A percentile compares a stretch with the other conserved stretches of the same genome.
Conservation (phyloP, 2,329 filamentous ascomycete genomes). For the Phaeosphaeriaceae sp. region DNA sequence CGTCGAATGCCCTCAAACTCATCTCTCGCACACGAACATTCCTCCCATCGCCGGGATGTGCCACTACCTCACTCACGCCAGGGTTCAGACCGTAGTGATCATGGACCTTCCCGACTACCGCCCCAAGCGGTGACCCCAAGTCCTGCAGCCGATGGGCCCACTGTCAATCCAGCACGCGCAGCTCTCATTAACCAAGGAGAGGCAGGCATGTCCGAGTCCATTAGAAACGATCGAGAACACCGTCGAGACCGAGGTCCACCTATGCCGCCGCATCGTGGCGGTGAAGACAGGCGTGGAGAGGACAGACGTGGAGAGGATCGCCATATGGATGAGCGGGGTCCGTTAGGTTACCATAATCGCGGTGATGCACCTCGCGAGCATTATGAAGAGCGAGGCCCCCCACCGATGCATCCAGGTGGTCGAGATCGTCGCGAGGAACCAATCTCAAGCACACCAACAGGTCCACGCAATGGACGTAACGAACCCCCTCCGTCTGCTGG, state of each 20-base stretch:
- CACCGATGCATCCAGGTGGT: conserved; percentile 31
- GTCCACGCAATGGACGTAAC: conserved; percentile 57
- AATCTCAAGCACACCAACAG: conserved; percentile 57
- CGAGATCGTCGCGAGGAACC: conserved; percentile 51
- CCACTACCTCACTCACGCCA: conserved; percentile 24
- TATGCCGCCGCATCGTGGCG: conserved; percentile 38
- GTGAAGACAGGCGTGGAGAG: conserved; percentile 31
- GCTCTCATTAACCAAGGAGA: conserved; percentile 49
- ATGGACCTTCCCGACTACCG: conserved; percentile 23
- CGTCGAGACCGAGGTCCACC: conserved; percentile 40
- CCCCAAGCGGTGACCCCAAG: conserved; percentile 11
- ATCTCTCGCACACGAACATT: conserved; percentile 30
- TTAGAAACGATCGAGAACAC: conserved; percentile 34
- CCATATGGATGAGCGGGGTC: conserved; percentile 33
- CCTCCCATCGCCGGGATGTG: conserved; percentile 34
- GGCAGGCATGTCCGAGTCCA: conserved; percentile 34
- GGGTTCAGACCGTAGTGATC: conserved; percentile 30
- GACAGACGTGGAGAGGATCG: conserved; percentile 32
- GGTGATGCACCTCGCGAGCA: conserved; percentile 34
- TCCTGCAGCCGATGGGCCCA: conserved; percentile 25
- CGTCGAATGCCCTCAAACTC: conserved; percentile 33
- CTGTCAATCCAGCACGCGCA: conserved; percentile 53
- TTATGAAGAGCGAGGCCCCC: conserved; percentile 41
- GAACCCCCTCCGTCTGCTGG: conserved; percentile 33
- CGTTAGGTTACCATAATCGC: conserved; percentile 30